Conservation (phyloP, 345 rosid genomes). For the Zanthoxylum bungeanum region DNA sequence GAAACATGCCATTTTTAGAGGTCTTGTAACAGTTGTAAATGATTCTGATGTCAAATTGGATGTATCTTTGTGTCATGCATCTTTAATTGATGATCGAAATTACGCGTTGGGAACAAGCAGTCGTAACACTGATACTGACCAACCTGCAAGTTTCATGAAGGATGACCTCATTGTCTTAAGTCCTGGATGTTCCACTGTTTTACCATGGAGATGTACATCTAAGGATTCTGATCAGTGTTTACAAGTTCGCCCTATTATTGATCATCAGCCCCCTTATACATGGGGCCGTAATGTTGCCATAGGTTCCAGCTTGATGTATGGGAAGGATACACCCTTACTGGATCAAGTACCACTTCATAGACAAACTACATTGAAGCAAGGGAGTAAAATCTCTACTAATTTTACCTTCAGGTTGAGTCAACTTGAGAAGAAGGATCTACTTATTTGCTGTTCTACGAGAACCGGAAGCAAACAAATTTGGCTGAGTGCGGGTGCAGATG, state of each 20-base stretch:
- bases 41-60: conserved; percentile 83
- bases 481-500: conserved; percentile 91
- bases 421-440: conserved; percentile 93
- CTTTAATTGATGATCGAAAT: conserved; percentile 30
- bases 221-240: conserved; percentile 64
- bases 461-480: conserved; percentile 66
- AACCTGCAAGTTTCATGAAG: conserved; percentile 18
- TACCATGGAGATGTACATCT: conserved; percentile 84
- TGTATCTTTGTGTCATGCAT: conserved; percentile 46
- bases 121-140: conserved; percentile 29
- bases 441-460: conserved; percentile 56
- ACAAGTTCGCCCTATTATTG: conserved; percentile 65
- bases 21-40: conserved; percentile 78
- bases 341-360: conserved; percentile 66
- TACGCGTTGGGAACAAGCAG: conserved; percentile 39
- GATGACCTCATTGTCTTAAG: conserved; percentile 34
- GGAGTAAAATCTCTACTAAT: conserved; percentile 47
- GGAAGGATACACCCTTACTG: conserved; percentile 64
- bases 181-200: conserved; percentile 69
- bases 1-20: conserved; percentile 88
- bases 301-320: conserved; percentile 51
- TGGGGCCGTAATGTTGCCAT: conserved; percentile 70
- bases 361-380: conserved; percentile 59
- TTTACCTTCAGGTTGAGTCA: conserved; percentile 60
- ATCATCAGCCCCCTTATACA: conserved; percentile 44